Evolutionary conservation across 768 basidiomycete genomes (phyloP), one percentile per base, ranked within the genome.

Genomic region (Russula earlei): DNA sequence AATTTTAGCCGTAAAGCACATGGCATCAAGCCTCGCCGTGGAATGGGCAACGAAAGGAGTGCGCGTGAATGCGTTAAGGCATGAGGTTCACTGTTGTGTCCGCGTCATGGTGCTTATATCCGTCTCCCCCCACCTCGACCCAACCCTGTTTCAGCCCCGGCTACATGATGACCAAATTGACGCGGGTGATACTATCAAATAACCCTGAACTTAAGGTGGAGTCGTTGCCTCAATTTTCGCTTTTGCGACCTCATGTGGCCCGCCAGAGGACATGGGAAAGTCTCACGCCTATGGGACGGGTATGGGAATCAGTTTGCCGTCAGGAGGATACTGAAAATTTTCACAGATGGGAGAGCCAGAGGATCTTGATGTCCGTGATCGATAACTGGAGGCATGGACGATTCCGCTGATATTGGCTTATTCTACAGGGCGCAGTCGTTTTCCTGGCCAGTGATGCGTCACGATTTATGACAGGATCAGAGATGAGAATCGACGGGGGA

Each of bases 31-130:
- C 62, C 76, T 97, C 33, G 94, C 87, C 1, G 91, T 97, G 24
- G 95, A 98, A 72, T 97, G 94, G 93, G 95, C 95, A 0, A 87
- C 84, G 68, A 81, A 85, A 61, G 84, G 84, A 45, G 84, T 94
- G 56, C 81, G 92, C 51, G 92, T 95, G 54, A 95, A 95, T 69
- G 74, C 83, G 50, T 67, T 89, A 45, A 88, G 84, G 85, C 83
- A 60, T 52, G 33, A 14, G n/a, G 38, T 40, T 54, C 14, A n/a
- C 42, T 31, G 7, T 47, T 22, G n/a, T 1, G 24, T 43, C 15
- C 11, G 8, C 0, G 34, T 53, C 52, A 49, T 59, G 34, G 38
- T 41, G 33, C 19, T 53, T 44, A 57, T 44, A 57, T 11, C 36
- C 11, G 15, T 14, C 12, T 14, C 12, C 36, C 36, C 15, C 5